phyloP scores from a whole-genome alignment of 257 asterid genomes.

The Solanum tarijense region DNA sequence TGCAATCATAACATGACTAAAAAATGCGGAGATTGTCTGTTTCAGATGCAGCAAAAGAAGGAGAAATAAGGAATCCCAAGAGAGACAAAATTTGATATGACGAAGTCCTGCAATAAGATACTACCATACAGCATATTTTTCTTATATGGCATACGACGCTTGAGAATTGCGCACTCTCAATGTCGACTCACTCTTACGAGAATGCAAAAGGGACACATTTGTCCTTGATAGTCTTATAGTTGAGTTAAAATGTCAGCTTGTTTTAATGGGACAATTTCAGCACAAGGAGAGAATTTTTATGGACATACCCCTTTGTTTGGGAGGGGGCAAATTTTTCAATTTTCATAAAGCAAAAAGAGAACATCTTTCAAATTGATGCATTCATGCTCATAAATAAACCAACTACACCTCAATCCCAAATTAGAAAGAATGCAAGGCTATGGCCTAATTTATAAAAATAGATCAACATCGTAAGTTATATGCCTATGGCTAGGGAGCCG shows the following conservation, averaged over 20 bases:
- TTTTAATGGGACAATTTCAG: background rate
- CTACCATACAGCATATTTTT: background rate
- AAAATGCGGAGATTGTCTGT: slow-evolving; percentile 88
- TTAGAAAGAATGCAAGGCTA: background rate
- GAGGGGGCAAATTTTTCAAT: background rate
- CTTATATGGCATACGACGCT: background rate
- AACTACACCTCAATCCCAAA: background rate
- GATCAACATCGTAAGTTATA: background rate
- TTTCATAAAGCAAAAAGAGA: background rate
- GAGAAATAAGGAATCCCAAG: background rate
- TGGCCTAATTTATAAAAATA: background rate
- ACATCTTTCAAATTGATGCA: background rate
- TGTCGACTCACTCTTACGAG: background rate
- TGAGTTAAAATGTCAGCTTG: background rate
- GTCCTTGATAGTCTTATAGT: background rate
- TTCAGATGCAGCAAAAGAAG: background rate
- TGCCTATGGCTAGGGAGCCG: background rate
- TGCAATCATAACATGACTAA: slow-evolving; percentile 93
- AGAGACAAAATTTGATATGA: background rate
- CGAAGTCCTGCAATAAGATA: background rate
- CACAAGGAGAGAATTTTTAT: background rate
- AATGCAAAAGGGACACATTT: background rate
- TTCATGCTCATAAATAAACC: background rate
- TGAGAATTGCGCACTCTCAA: background rate
- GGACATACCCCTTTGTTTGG: background rate